These are phyloP conservation scores for Stenocarpella maydis DNA, from an alignment of 2,329 filamentous ascomycete species.

Conservation along the genomic window DNA sequence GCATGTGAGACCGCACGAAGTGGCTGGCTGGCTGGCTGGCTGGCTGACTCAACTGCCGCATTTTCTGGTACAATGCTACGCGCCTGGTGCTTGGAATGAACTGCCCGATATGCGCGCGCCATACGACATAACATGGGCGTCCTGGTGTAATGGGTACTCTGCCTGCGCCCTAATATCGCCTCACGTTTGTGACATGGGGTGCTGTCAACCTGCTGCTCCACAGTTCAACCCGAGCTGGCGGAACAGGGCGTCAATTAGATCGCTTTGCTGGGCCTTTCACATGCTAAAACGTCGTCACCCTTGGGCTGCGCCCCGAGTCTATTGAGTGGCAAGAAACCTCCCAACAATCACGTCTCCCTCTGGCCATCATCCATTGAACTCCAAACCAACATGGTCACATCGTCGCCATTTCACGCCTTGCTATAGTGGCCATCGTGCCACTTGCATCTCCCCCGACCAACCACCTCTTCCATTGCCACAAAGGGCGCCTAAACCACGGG, in stretches of 20 bases:
- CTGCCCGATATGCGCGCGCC: not conserved
- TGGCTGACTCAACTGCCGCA: not conserved
- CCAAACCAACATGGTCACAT: slow-evolving; percentile 15
- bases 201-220: slow-evolving; percentile 14
- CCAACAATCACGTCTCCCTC: slow-evolving; percentile 2
- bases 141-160: not conserved
- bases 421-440: not conserved
- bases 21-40: not conserved
- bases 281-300: not conserved
- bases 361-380: not conserved
- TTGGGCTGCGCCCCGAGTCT: not conserved
- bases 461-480: not conserved
- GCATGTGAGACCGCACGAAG: slow-evolving; percentile 3
- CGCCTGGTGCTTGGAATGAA: not conserved
- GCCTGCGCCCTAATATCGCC: not conserved
- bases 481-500: not conserved
- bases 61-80: not conserved
- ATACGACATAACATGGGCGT: not conserved
- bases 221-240: slow-evolving; percentile 23
- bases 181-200: not conserved
- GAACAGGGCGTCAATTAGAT: slow-evolving; percentile 15
- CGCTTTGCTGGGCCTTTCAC: slow-evolving; percentile 2
- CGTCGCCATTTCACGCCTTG: slow-evolving; percentile 1
- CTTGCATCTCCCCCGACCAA: slow-evolving; percentile 3
- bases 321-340: not conserved